A percentile compares a stretch with the other conserved stretches of the same genome.
Conservation (phyloP, 225 moss, liverwort and hornwort genomes). For the Ulota crispa region DNA sequence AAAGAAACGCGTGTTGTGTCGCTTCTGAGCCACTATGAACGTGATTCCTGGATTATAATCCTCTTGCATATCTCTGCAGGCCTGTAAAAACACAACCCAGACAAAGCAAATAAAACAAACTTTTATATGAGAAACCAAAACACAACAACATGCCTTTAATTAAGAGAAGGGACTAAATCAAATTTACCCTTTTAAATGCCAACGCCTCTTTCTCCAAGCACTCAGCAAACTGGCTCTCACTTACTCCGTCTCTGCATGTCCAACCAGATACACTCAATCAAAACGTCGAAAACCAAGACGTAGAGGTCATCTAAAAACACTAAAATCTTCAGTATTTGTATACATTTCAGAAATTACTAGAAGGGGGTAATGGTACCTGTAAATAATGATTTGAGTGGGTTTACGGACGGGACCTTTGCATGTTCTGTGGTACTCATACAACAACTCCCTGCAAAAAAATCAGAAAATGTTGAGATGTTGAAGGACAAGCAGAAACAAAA, state of each 20-base stretch:
- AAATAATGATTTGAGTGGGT: constrained; percentile 82
- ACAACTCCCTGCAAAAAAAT: constrained; percentile 60
- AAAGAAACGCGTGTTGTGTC: constrained; percentile 95
- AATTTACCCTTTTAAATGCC: constrained; percentile 71
- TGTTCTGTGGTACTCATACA: constrained; percentile 65
- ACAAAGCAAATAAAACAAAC: too few species aligned
- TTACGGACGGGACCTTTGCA: constrained; percentile 44
- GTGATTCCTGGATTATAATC: constrained; percentile 79
- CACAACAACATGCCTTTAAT: neutral
- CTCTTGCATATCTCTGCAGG: constrained; percentile 51
- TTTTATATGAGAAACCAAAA: too few species aligned
- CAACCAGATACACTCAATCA: constrained; percentile 3
- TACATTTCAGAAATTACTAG: neutral
- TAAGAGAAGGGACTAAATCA: neutral
- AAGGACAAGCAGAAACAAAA: neutral
- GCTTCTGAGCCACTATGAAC: constrained; percentile 81
- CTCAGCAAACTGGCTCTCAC: constrained; percentile 92
- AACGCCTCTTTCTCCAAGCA: constrained; percentile 69
- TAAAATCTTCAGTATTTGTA: neutral
- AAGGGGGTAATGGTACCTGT: constrained; percentile 43
- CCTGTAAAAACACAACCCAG: constrained; percentile 30
- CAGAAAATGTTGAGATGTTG: neutral
- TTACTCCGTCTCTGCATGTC: constrained; percentile 76
- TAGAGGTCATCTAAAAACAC: neutral
- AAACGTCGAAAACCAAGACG: neutral